Evolutionary conservation across 2,329 filamentous ascomycete species (phyloP).

Genomic region (Ilyonectria sp.): DNA sequence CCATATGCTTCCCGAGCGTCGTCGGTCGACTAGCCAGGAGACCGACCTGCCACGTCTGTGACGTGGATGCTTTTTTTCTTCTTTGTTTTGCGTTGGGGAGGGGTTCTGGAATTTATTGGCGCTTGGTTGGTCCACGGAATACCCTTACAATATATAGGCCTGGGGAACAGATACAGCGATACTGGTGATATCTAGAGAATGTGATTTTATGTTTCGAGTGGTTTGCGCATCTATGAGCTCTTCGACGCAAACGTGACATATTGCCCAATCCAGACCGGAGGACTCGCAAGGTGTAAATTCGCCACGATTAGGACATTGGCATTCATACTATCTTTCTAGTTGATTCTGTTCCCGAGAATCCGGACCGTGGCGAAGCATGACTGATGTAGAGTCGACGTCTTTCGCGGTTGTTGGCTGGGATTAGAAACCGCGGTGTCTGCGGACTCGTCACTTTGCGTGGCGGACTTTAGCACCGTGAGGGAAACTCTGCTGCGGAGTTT

Average conservation of each 20-base stretch:
- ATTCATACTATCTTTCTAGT: too few species aligned
- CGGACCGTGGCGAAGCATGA: background rate
- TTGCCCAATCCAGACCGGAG: background rate
- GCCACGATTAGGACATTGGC: background rate
- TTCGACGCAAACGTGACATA: conserved; percentile 1
- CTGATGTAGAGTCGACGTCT: background rate
- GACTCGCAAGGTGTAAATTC: background rate
- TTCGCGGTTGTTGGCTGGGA: conserved; percentile 1
- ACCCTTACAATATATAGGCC: conserved; percentile 20
- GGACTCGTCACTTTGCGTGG: conserved; percentile 5
- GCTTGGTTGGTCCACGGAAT: conserved; percentile 23
- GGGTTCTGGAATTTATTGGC: conserved; percentile 19
- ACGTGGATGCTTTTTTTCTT: conserved; percentile 20
- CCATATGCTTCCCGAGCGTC: conserved; percentile 52
- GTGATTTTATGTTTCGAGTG: background rate
- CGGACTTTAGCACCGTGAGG: conserved; percentile 26
- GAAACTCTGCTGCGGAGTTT: conserved; percentile 31
- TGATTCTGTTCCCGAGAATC: background rate
- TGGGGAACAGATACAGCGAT: conserved; percentile 10
- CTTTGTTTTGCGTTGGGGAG: background rate
- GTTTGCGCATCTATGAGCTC: background rate
- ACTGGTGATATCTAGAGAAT: conserved; percentile 8
- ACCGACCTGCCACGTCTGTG: conserved; percentile 57
- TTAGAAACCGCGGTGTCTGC: conserved; percentile 25
- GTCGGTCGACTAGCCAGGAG: conserved; percentile 55